Evolutionary conservation across 2,329 filamentous ascomycete species (phyloP), one percentile per base, ranked within the genome.

Genomic region (Colletotrichum karsti): DNA sequence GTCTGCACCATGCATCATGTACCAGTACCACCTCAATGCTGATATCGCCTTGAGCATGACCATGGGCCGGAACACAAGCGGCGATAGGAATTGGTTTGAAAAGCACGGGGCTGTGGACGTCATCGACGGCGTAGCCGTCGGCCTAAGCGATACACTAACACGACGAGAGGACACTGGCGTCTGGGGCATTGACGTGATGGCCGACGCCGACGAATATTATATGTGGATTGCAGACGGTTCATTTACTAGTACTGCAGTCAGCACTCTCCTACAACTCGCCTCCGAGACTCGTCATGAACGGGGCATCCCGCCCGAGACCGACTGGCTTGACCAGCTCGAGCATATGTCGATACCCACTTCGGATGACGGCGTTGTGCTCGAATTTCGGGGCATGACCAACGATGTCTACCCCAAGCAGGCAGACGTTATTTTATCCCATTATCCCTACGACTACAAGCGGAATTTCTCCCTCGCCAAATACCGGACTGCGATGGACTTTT

Each of bases 1-100:
- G 3, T 86, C 85, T 3, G 86, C 86, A 1, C 83, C 86, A 5
- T 92, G 91, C 76, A 91, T 89, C 74, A 90, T 92, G 75, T 92
- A 92, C 72, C 84, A 93, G 73, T 93, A 92, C 71, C 90, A 92
- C 72, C 72, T 92, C 48, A 92, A 92, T 71, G 90, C 90, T 4
- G 91, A 92, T 67, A 91, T 92, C 71, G 90, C 87, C 1, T 78
- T 92, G 22, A 70, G 72, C 15, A 55, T 76, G 42, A 54, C 72
- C 56, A 75, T 74, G 63, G 71, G 72, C 15, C 69, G 72, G 67
- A 72, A 74, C 24, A 69, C 71, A 1, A 74, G 70, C 50, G 74
- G 74, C 3, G 71, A 76, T 50, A 72, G 60, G 39, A 2, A 30
- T 13, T 71, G 69, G 67, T 71, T 68, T 37, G 35, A 62, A 13